Evolutionary conservation across 306 rosid species (phyloP), one percentile per base, ranked within the genome.

Genomic region (Crataegus laevigata): DNA sequence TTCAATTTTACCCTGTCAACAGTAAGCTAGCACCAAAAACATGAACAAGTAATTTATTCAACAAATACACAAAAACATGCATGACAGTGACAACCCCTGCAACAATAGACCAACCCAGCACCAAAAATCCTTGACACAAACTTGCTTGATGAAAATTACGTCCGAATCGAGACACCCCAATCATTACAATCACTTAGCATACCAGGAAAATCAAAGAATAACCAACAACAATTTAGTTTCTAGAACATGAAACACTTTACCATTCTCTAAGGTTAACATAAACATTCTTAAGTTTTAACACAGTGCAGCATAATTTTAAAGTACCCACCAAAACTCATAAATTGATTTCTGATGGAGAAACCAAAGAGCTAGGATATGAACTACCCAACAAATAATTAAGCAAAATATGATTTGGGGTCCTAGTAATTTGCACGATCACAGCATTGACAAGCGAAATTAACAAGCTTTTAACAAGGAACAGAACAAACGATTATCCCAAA

Each of bases 21-120:
- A 71, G 60, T 55, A 47, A 71, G 64, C 61, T 71, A 68, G 82
- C n/a, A n/a, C n/a, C n/a, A n/a, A n/a, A n/a, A n/a, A 47, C 1
- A 3, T 47, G 52, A 47, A 62, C 17, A 28, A 13, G 28, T 24
- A 6, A 60, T 11, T 24, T 26, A n/a, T 11, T 10, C 29, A n/a
- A 32, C 62, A 21, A 32, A 34, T 6, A 34, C 38, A 34, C 8
- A 34, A 34, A 34, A 34, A 34, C 38, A 34, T 6, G 38, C 3
- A 47, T 47, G 3, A 6, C 54, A 47, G 5, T 47, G 54, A 21
- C 38, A 47, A 47, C 17, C 54, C 21, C 54, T 17, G 18, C 17
- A 7, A 72, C 34, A 54, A 57, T 22, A 57, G 18, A 57, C 11
- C 66, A 57, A 36, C 25, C 34, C 66, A 57, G 11, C 60, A 55